phyloP scores from a whole-genome alignment of 345 rosid genomes.

The Pistacia integerrima region DNA sequence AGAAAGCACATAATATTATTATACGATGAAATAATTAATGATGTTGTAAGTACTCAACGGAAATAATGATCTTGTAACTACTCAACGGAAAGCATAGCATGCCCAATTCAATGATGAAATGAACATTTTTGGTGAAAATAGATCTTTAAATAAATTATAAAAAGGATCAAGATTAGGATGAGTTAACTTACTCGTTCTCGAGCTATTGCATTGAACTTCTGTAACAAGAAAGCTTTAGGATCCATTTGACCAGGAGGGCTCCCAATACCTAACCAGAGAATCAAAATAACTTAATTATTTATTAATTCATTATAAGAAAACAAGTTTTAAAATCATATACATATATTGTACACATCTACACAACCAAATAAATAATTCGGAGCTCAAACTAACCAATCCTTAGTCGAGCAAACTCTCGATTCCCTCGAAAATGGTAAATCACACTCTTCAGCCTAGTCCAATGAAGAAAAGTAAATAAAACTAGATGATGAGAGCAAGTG shows the following conservation, averaged over 20 bases:
- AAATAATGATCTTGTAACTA: background rate
- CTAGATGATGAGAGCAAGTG: background rate
- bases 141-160: background rate
- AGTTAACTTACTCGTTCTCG: slow-evolving; percentile 56
- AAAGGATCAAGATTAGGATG: background rate
- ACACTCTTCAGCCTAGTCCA: slow-evolving; percentile 67
- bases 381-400: slow-evolving; percentile 66
- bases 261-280: slow-evolving; percentile 57
- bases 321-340: too few species aligned
- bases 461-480: background rate
- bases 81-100: background rate
- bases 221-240: slow-evolving; percentile 91
- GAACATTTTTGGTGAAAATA: background rate
- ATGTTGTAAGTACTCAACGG: background rate
- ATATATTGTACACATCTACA: background rate
- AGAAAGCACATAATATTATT: background rate
- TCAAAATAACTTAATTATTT: background rate
- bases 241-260: slow-evolving; percentile 97
- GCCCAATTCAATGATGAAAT: background rate
- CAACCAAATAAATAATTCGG: background rate
- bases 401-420: slow-evolving; percentile 82
- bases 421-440: slow-evolving; percentile 70
- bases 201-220: slow-evolving; percentile 68
- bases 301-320: background rate
- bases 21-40: background rate